Conservation (phyloP, 805 yeast genomes). For the Candida rishiriensis region DNA sequence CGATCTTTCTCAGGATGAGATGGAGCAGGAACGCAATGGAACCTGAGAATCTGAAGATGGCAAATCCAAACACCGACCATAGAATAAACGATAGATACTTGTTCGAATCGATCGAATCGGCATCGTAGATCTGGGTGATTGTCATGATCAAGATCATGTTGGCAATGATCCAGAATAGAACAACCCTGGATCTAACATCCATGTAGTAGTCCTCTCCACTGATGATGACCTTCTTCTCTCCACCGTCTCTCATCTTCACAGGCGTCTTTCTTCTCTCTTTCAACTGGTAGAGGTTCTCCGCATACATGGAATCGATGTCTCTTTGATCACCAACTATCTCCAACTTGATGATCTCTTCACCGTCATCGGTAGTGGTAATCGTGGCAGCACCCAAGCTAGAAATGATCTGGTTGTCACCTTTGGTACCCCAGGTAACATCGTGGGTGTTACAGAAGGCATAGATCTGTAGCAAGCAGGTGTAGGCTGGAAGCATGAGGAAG, state of each 20-base stretch:
- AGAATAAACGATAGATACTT: slow-evolving; percentile 77
- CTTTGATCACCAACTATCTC: slow-evolving; percentile 66
- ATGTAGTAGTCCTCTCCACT: slow-evolving; percentile 83
- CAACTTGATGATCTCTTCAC: slow-evolving; percentile 77
- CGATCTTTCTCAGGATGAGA: slow-evolving; percentile 28
- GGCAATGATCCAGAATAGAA: slow-evolving; percentile 86
- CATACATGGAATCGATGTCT: slow-evolving; percentile 79
- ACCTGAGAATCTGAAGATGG: slow-evolving; percentile 79
- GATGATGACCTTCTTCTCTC: slow-evolving; percentile 33
- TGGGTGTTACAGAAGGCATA: slow-evolving; percentile 98
- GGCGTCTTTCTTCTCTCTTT: slow-evolving; percentile 65
- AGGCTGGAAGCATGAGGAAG: slow-evolving; percentile 84
- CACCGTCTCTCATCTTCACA: slow-evolving; percentile 41
- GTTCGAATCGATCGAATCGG: slow-evolving; percentile 63
- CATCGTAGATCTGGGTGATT: slow-evolving; percentile 73
- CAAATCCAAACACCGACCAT: slow-evolving; percentile 88
- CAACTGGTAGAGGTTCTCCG: slow-evolving; percentile 66
- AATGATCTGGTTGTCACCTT: slow-evolving; percentile 79
- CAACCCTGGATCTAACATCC: slow-evolving; percentile 92
- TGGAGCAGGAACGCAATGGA: slow-evolving; percentile 64
- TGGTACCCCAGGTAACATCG: slow-evolving; percentile 99
- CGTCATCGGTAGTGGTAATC: slow-evolving; percentile 73
- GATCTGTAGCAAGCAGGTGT: slow-evolving; percentile 87
- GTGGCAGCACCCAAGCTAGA: slow-evolving; percentile 76
- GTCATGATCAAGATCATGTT: slow-evolving; percentile 82